Evolutionary conservation across 106 monocot species (phyloP), one percentile per base, ranked within the genome.

Genomic region (Triglochin maritima): DNA sequence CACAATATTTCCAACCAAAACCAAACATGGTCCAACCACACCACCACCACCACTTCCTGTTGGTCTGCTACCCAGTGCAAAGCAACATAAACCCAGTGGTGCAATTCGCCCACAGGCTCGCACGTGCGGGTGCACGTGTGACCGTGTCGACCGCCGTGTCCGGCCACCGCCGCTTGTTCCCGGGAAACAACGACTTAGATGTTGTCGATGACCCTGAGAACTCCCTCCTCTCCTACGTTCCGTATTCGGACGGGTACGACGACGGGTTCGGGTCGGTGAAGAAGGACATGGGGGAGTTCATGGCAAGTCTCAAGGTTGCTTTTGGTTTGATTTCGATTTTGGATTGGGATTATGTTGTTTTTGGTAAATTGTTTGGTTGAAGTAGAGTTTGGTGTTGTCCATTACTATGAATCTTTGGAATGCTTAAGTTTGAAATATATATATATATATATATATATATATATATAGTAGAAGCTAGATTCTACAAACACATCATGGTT

Each of bases 171-270:
- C 56, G 12, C 6, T 70, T 77, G 70, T 77, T 70, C 56, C 49
- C 76, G 5, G 14, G 50, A 41, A 0, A 29, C 29, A 17, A 45
- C 44, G n/a, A 63, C 2, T 6, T 13, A 9, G 16, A 49, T 5
- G 64, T 70, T 0, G 9, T 54, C 7, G 76, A 46, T 48, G 73
- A 57, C 56, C 16, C 15, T 11, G 41, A 65, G 5, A 12, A 63
- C 15, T 64, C 56, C 8, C 67, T 70, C 10, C 9, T 92, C 43
- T 74, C 77, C 46, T 83, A 77, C 68, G 14, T 42, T 49, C 82
- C 87, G 1, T 77, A 68, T 63, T 82, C 85, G 68, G 87, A 87
- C 60, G 87, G 92, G 47, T 74, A 58, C 59, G 85, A 92, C 64
- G 59, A 78, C 3, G 82, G 78, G 5, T 70, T 65, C 67, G 45